A percentile compares a stretch with the other conserved stretches of the same genome.
phyloP scores from a whole-genome alignment of 2,329 filamentous ascomycete species.

The Neurospora sp. region DNA sequence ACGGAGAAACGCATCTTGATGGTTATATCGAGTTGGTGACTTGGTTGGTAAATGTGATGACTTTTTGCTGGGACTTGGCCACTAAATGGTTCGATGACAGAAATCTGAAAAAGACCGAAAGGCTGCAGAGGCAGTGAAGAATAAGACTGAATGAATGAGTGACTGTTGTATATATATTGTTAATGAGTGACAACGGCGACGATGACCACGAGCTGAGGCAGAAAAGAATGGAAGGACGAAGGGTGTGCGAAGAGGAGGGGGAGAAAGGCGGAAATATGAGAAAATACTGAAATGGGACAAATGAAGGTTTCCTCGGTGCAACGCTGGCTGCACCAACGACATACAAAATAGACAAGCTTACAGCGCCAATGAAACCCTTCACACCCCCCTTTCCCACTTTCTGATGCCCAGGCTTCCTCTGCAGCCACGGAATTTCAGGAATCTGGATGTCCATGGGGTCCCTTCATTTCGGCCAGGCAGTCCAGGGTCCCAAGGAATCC shows the following conservation, averaged over 20 bases:
- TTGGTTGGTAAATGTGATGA: constrained; percentile 5
- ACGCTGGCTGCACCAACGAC: constrained; percentile 1
- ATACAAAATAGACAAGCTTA: not conserved
- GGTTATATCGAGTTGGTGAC: constrained; percentile 7
- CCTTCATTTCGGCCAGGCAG: constrained; percentile 2
- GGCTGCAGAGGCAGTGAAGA: constrained; percentile 2
- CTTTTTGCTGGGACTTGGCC: constrained; percentile 3
- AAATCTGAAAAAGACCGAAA: not conserved
- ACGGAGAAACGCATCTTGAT: constrained; percentile 46
- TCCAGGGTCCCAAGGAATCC: not conserved
- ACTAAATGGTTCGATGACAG: not conserved
- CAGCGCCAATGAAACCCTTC: constrained; percentile 4
- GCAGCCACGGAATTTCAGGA: not conserved
- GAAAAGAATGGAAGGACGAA: constrained; percentile 6
- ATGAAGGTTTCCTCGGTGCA: not conserved
- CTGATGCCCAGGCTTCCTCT: not conserved
- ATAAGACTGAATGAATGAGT: not conserved
- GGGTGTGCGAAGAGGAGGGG: constrained; percentile 8
- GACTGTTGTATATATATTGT: constrained; percentile 4
- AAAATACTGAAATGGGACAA: constrained; percentile 5
- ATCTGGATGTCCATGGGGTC: not conserved
- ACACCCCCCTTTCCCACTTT: not conserved
- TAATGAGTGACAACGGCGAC: constrained; percentile 14
- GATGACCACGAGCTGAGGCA: not conserved
- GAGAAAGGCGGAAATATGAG: constrained; percentile 5